Base-by-base conservation (phyloP, 768 basidiomycete species). In the Termitomyces sp. region DNA sequence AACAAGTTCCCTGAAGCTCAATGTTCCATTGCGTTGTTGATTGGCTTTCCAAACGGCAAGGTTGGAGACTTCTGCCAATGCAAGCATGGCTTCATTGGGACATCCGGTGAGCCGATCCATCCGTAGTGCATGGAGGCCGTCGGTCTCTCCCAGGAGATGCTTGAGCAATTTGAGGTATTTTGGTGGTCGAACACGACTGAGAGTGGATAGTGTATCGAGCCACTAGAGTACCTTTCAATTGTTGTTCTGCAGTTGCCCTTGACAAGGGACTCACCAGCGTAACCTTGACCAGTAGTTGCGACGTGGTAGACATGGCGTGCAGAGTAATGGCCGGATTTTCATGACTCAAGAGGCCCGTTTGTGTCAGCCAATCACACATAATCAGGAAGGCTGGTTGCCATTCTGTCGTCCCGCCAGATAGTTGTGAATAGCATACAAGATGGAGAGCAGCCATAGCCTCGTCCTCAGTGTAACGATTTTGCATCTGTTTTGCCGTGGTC, bases 391-490 rank as follows among this genome's bases (percentile, higher is more conserved):
- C 82, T 6, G 76, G 73, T 59, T 80, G 80, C 92, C 92, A 94
- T 63, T 86, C 82, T 18, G 78, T 80, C 52, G 75, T 71, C 36
- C 88, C 84, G 54, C 87, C 87, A 2, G 83, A 85, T 67, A 92
- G 73, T 58, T 88, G 76, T 45, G 86, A 87, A 69, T 85, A 90
- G 64, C 79, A 83, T 58, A 91, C 78, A 60, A 94, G 80, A 68
- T 90, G 89, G 44, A 91, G 67, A 5, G 92, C 89, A 4, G 92
- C 90, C 61, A 87, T 78, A 10, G 88, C 92, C 63, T 92, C 89
- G 49, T 76, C 76, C 57, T 88, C 88, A 43, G 74, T 75, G 72
- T 86, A 82, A 28, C 73, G 68, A 11, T 81, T 82, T 36, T 76
- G 76, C 58, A 79, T 70, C 54, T 80, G 78, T 66, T 81, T 84